Evolutionary conservation across 495 filamentous ascomycete species (phyloP), one percentile per base, ranked within the genome.

Genomic region (Diplogelasinospora grovesii): DNA sequence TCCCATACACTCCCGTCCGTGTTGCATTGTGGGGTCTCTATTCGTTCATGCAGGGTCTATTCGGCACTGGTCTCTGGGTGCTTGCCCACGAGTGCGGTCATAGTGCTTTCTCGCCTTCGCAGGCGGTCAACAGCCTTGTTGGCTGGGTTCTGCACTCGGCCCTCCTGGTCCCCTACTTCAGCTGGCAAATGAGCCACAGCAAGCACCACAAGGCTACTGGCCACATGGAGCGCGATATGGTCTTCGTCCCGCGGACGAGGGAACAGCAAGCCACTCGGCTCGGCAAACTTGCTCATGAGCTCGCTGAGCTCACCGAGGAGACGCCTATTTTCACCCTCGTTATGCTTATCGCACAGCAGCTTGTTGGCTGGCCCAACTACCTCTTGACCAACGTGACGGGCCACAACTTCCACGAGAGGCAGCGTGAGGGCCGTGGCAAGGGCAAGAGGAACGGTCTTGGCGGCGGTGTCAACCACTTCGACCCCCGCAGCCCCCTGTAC

Each of bases 191-290:
- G 64, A 87, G 84, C 46, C 87, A 94, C 68, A 80, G 84, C 61
- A 88, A 89, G 76, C 87, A 94, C 70, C 87, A 94, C 76, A 89
- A 96, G 73, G 87, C 88, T 35, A 98, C 92, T 27, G 92, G 89
- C 45, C 76, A 98, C 74, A 71, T 98, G 52, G 86, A 90, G 60
- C 85, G 89, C 51, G 92, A 98, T 66, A 96, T 96, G 88, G 92
- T 96, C 43, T 95, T 95, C 68, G 73, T 95, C 3, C 92, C 92
- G 24, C 86, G 83, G 70, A 88, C 85, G 42, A 78, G 88, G 24
- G 75, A 86, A 34, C 60, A 81, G 59, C 85, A 82, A 50, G 85
- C 85, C 22, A 75, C 70, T 35, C 78, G 79, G 30, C 47, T 86
- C 43, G 86, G 86, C 52, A 72, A 69, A 45, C 48, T 86, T 39